Conservation (phyloP, 768 basidiomycete genomes). For the Boletus rubescentipes region DNA sequence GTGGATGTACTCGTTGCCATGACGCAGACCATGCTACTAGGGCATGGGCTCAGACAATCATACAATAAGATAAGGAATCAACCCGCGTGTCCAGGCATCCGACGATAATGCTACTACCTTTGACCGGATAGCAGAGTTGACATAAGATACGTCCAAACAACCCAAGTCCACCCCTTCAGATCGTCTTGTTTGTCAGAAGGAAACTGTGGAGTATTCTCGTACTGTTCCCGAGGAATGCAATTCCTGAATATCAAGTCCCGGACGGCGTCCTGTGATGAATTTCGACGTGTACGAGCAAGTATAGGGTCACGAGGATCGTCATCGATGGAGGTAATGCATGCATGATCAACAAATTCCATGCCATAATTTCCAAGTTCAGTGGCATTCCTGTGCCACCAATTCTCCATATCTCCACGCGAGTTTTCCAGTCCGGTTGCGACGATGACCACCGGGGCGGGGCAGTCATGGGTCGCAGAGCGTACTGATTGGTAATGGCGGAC, state of each 20-base stretch:
- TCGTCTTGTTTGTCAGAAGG: neutral
- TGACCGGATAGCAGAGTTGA: slow-evolving; percentile 6
- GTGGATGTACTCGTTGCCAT: too few species aligned
- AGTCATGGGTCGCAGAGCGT: slow-evolving; percentile 29
- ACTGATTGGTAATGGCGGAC: slow-evolving; percentile 40
- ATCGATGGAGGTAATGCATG: slow-evolving; percentile 33
- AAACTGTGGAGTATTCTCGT: neutral
- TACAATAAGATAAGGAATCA: neutral
- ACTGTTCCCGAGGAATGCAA: slow-evolving; percentile 7
- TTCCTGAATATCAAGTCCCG: slow-evolving; percentile 25
- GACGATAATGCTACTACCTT: neutral
- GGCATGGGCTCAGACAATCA: neutral
- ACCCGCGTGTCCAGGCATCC: neutral
- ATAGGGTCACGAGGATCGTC: slow-evolving; percentile 19
- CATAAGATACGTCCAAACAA: slow-evolving; percentile 15
- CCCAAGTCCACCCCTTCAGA: slow-evolving; percentile 11
- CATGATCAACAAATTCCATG: slow-evolving; percentile 32
- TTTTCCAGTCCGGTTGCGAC: slow-evolving; percentile 43
- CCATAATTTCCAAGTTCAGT: slow-evolving; percentile 14
- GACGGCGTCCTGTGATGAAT: slow-evolving; percentile 23
- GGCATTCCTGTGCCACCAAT: slow-evolving; percentile 34
- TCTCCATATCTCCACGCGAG: slow-evolving; percentile 32
- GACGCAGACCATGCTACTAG: neutral
- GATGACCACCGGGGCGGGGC: slow-evolving; percentile 35
- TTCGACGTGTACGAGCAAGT: slow-evolving; percentile 18